These are phyloP conservation scores for Calonectria pseudoturangicola DNA, from an alignment of 2,329 filamentous ascomycete genomes.

Conservation along the genomic window DNA sequence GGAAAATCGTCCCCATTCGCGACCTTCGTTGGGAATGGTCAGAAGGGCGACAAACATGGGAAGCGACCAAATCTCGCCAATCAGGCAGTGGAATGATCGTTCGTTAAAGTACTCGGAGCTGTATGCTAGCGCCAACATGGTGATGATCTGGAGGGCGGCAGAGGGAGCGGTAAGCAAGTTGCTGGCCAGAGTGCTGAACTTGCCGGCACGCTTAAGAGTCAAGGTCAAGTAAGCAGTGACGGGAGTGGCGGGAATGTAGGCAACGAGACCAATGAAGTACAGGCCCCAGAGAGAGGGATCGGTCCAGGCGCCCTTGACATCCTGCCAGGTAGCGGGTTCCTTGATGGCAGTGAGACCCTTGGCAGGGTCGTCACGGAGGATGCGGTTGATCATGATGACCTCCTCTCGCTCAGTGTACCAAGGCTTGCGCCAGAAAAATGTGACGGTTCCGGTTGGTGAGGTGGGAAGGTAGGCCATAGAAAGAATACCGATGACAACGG, in stretches of 20 bases:
- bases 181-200: conserved; percentile 74
- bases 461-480: conserved; percentile 77
- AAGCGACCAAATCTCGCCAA: conserved; percentile 72
- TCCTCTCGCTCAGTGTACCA: conserved; percentile 82
- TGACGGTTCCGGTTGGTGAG: conserved; percentile 79
- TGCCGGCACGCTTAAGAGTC: conserved; percentile 72
- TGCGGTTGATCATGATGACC: conserved; percentile 80
- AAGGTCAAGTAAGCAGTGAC: conserved; percentile 72
- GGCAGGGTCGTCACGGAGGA: conserved; percentile 72
- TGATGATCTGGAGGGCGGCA: conserved; percentile 73
- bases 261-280: conserved; percentile 69
- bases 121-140: conserved; percentile 72
- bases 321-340: conserved; percentile 64
- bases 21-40: conserved; percentile 67
- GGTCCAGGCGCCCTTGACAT: conserved; percentile 66
- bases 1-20: conserved; percentile 71
- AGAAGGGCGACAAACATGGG: conserved; percentile 71
- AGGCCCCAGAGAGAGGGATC: conserved; percentile 70
- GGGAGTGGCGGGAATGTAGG: conserved; percentile 69
- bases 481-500: conserved; percentile 70
- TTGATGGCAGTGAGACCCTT: conserved; percentile 69
- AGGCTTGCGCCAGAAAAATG: conserved; percentile 75
- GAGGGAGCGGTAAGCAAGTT: conserved; percentile 79
- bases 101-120: conserved; percentile 74
- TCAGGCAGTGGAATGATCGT: conserved; percentile 70